Base-by-base conservation (phyloP, 2,329 filamentous ascomycete genomes). In the Ascochyta clinopodiicola region DNA sequence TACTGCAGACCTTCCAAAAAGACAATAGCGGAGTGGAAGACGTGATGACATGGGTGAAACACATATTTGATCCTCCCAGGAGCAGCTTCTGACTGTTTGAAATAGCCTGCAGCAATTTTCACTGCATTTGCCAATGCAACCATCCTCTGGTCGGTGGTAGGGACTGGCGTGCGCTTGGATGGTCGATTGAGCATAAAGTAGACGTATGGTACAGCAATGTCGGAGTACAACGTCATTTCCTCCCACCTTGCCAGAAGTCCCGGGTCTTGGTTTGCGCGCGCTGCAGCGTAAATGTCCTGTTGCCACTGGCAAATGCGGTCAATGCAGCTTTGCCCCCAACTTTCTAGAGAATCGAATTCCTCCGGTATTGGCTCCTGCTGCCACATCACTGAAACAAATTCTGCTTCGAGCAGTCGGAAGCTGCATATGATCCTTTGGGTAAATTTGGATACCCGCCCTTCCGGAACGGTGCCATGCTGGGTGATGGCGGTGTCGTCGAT, bases 31-130 rank as follows among this genome's bases (percentile, higher is more conserved):
- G 64, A 68, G 12, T 68, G 67, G 60, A 73, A 75, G 2, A 70
- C 66, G 37, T 75, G 71, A 35, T 75, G 72, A 22, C 71, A 74
- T 13, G 72, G 71, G 51, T 75, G 72, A 44, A 75, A 75, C 15
- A 75, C 72, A 47, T 75, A 75, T 65, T 74, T 75, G 56, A 74
- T 74, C 46, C 69, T 66, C 12, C 72, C 72, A 25, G 65, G 66
- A 34, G 69, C 68, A 36, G 68, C 66, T 38, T 74, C 70, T 31
- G 65, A 65, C 57, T 75, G 72, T 31, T 65, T 61, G 46, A 64
- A 69, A 38, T 74, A 75, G 8, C 68, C 69, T 12, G 69, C 65
- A 4, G 72, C 72, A n/a, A 74, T 68, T 31, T 67, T 60, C 25
- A 74, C 68, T 40, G 71, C 64, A 40, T 65, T 67, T 9, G 57